These are phyloP conservation scores for Alternaria incomplexa DNA, from an alignment of 2,329 filamentous ascomycete genomes.

Conservation along the genomic window DNA sequence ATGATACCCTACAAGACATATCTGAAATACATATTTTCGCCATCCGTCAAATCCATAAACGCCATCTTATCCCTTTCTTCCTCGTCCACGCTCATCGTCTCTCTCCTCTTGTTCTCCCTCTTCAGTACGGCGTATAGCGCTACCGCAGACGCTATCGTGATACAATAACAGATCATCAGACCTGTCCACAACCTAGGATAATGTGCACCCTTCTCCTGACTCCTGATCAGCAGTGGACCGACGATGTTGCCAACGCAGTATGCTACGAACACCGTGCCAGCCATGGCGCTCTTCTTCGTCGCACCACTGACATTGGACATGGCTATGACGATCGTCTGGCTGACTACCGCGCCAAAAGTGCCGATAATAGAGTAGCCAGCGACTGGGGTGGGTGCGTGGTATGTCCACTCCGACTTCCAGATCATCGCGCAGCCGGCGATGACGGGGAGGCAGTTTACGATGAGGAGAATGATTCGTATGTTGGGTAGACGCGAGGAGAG, in stretches of 20 bases:
- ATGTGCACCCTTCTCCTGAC: conserved; percentile 68
- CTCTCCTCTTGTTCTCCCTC: conserved; percentile 57
- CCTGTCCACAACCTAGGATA: conserved; percentile 76
- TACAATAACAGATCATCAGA: conserved; percentile 71
- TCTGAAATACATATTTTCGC: conserved; percentile 63
- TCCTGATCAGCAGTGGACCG: conserved; percentile 73
- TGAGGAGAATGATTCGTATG: conserved; percentile 68
- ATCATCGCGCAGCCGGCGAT: conserved; percentile 77
- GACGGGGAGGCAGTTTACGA: conserved; percentile 72
- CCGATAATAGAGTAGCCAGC: conserved; percentile 75
- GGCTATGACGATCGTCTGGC: conserved; percentile 62
- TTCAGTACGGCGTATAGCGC: conserved; percentile 65
- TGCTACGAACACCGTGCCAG: conserved; percentile 74
- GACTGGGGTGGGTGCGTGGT: conserved; percentile 69
- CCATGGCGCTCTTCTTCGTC: conserved; percentile 80
- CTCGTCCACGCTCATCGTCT: conserved; percentile 59
- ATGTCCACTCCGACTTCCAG: conserved; percentile 70
- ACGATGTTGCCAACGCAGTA: conserved; percentile 81
- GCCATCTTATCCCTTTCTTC: conserved; percentile 58
- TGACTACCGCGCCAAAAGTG: conserved; percentile 74
- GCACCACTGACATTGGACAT: conserved; percentile 76
- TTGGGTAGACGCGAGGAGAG: conserved; percentile 66
- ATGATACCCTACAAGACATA: conserved; percentile 52
- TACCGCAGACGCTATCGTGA: conserved; percentile 66
- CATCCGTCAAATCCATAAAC: conserved; percentile 62